These are phyloP conservation scores for Tagetes erecta DNA, from an alignment of 129 eudicot species.

Conservation along the genomic window DNA sequence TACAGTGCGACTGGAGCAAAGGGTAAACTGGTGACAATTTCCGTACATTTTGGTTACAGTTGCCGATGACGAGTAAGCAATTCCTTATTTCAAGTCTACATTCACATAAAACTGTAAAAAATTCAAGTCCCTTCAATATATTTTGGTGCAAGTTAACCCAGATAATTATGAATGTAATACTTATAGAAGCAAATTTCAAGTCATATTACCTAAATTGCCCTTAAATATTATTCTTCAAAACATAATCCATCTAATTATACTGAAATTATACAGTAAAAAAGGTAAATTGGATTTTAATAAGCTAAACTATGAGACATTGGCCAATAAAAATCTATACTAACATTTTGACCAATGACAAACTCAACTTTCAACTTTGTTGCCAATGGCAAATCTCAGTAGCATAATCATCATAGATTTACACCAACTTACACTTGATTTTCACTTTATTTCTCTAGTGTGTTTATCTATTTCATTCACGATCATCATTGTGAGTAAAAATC, in stretches of 20 bases:
- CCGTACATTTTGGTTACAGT: neutral
- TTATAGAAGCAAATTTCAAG: neutral
- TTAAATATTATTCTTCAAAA: neutral
- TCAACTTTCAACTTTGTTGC: no score
- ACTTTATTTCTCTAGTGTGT: no score
- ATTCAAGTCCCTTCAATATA: neutral
- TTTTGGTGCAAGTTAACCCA: neutral
- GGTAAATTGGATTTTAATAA: neutral
- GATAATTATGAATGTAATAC: neutral
- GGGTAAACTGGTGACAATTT: neutral
- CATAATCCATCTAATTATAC: constrained; percentile 2
- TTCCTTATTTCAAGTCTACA: neutral
- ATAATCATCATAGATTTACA: no score
- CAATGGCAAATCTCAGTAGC: no score
- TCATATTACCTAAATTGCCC: neutral
- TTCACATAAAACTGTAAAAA: neutral
- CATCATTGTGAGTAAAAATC: no score
- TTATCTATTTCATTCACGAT: no score
- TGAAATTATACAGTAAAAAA: neutral
- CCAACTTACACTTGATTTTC: no score
- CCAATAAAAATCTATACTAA: no score
- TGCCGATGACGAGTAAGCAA: neutral
- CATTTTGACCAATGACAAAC: no score
- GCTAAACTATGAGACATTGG: no score
- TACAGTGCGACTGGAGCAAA: no score